Conservation (phyloP, 2,329 filamentous ascomycete species). For the Hirsutella thompsonii region DNA sequence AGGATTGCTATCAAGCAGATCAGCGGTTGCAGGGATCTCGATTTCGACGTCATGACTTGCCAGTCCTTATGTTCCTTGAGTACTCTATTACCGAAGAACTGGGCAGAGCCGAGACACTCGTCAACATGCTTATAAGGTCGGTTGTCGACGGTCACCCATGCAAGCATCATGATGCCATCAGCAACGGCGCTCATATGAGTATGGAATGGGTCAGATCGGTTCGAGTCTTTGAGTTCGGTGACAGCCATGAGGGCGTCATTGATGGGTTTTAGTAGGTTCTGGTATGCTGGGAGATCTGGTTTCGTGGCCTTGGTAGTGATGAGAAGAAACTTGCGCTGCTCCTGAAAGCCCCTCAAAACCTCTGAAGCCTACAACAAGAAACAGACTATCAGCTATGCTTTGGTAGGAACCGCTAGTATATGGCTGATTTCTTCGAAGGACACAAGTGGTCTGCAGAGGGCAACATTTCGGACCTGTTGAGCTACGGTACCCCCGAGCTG, state of each 20-base stretch:
- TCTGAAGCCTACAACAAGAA: constrained; percentile 29
- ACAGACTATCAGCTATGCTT: not conserved
- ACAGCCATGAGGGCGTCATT: constrained; percentile 72
- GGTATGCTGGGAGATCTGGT: constrained; percentile 58
- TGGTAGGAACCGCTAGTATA: no score
- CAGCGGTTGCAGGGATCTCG: not conserved
- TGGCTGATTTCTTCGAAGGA: not conserved
- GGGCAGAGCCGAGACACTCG: constrained; percentile 69
- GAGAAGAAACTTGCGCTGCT: constrained; percentile 77
- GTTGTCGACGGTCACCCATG: constrained; percentile 76
- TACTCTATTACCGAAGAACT: constrained; percentile 92
- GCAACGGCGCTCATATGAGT: constrained; percentile 78
- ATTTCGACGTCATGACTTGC: constrained; percentile 15
- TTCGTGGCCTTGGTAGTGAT: constrained; percentile 88
- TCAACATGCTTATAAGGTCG: constrained; percentile 79
- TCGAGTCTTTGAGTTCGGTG: constrained; percentile 68
- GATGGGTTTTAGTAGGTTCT: constrained; percentile 74
- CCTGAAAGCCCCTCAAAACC: constrained; percentile 56
- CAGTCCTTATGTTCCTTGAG: constrained; percentile 78
- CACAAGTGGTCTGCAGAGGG: not conserved
- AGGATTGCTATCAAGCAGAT: constrained; percentile 46
- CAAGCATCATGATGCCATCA: constrained; percentile 79
- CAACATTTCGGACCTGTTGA: constrained; percentile 51
- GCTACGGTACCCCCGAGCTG: constrained; percentile 66
- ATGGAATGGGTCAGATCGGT: constrained; percentile 61